phyloP scores from a whole-genome alignment of 75 land plant species.

The Chamaecyparis obtusa region DNA sequence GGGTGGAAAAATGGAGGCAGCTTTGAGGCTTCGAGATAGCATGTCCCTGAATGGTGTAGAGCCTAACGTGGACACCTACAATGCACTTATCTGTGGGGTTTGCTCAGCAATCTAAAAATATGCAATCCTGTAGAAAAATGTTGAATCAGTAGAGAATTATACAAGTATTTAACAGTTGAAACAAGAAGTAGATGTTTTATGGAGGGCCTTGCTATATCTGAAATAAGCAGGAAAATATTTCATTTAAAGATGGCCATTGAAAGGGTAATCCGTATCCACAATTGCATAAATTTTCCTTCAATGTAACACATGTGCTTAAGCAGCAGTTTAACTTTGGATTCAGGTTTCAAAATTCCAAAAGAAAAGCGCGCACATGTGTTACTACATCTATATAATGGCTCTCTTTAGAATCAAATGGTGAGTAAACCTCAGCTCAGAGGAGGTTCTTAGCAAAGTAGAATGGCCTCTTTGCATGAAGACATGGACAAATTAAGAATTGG shows the following conservation, averaged over 20 bases:
- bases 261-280: neutral
- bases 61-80: constrained; percentile 32
- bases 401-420: neutral
- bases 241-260: neutral
- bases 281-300: neutral
- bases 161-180: neutral
- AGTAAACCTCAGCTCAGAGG: neutral
- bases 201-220: neutral
- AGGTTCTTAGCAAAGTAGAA: neutral
- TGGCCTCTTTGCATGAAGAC: neutral
- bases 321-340: neutral
- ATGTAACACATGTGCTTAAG: neutral
- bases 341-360: neutral
- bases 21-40: constrained; percentile 29
- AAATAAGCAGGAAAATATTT: neutral
- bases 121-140: neutral
- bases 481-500: neutral
- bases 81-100: constrained; percentile 52
- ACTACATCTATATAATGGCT: neutral
- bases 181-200: neutral
- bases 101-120: constrained; percentile 11
- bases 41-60: constrained; percentile 28
- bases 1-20: constrained; percentile 35
- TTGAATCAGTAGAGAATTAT: neutral
- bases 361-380: neutral